Evolutionary conservation across 2,329 filamentous ascomycete species (phyloP), one percentile per base, ranked within the genome.

Genomic region (Hawksworthiomyces lignivorus): DNA sequence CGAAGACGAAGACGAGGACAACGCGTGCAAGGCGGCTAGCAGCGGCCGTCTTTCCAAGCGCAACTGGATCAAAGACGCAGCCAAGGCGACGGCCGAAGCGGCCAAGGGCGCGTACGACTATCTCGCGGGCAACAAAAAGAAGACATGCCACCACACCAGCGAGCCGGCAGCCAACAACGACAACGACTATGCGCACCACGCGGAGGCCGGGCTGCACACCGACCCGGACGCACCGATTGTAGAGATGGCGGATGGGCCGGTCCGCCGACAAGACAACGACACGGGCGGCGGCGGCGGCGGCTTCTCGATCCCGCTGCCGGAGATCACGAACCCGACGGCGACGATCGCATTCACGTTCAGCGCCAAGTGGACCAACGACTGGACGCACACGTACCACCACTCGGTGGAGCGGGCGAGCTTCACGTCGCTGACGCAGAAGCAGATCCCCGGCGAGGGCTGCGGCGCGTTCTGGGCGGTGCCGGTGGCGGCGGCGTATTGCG

Each of bases 381-480:
- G 43, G 41, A 46, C 46, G 5, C 19, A 28, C 22, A 46, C 40
- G 7, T 43, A 46, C 41, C 42, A 40, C 35, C 40, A 39, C 17
- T 19, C 43, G 18, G 33, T 38, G 3, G 37, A 44, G 43, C 28
- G 20, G 1, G 48, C 43, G n/a, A 28, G 4, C 35, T 48, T 49
- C 29, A 42, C 27, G 12, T 35, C 40, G 6, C 19, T 46, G 6
- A 46, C 43, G 18, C 43, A 44, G 36, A 42, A 41, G 36, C 48
- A 49, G 41, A 17, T 44, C 2, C 43, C 43, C 7, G 35, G 51
- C 39, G 41, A 52, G 41, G 45, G 51, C 41, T 43, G 50, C 42
- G 41, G 51, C 45, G 33, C 48, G 31, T 48, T 53, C 44, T 44
- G 48, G 41, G 38, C 43, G 6, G 45, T 48, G 15, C 48, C 48